A percentile compares a stretch with the other conserved stretches of the same genome.
These are phyloP conservation scores for Tetrapisispora nanseiensis DNA, from an alignment of 805 yeast genomes.

Conservation along the genomic window DNA sequence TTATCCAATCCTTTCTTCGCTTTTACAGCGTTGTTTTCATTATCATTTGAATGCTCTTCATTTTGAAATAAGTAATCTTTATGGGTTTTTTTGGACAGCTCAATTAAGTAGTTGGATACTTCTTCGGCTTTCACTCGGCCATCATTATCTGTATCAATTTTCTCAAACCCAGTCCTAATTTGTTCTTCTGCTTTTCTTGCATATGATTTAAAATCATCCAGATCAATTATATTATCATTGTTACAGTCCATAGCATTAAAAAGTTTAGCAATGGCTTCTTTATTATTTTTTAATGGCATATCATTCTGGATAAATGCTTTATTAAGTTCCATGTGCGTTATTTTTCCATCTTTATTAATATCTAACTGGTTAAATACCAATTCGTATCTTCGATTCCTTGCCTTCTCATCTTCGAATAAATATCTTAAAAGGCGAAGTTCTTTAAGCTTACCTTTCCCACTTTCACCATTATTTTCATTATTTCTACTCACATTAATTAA, in stretches of 20 bases:
- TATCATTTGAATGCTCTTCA: neutral
- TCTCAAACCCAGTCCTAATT: constrained; percentile 56
- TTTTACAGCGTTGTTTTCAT: neutral
- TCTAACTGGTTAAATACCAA: constrained; percentile 39
- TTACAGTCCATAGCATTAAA: constrained; percentile 52
- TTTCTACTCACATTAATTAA: neutral
- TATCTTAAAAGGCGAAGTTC: neutral
- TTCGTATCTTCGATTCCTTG: constrained; percentile 31
- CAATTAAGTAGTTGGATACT: constrained; percentile 50
- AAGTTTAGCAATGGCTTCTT: constrained; percentile 46
- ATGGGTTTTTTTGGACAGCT: neutral
- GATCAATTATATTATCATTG: constrained; percentile 48
- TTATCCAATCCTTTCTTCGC: neutral
- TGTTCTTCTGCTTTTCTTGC: constrained; percentile 60
- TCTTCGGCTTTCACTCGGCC: constrained; percentile 61
- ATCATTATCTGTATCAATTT: constrained; percentile 61
- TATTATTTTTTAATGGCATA: constrained; percentile 57
- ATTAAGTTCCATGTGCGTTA: constrained; percentile 31
- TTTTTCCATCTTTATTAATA: constrained; percentile 28
- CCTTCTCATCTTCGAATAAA: constrained; percentile 3
- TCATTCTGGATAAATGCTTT: constrained; percentile 36
- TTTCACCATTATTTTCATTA: neutral
- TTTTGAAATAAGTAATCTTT: neutral
- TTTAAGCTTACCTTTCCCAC: neutral
- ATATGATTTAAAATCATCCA: constrained; percentile 57